Conservation (phyloP, 306 rosid species). For the Chamaecrista fasciculata region DNA sequence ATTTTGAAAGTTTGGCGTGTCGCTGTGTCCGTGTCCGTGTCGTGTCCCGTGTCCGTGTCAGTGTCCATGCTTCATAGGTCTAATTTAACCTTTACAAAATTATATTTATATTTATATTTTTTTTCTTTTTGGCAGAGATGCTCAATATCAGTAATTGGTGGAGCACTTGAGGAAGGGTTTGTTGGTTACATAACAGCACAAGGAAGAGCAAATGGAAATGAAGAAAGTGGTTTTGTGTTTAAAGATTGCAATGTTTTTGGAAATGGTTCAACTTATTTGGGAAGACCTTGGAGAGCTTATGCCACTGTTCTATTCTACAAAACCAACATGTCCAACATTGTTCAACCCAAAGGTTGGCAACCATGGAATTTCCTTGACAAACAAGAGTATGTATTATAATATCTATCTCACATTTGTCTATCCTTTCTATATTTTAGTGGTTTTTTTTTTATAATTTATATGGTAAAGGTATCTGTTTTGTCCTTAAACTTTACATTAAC, state of each 20-base stretch:
- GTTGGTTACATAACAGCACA: slow-evolving; percentile 74
- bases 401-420: background rate
- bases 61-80: too few species aligned
- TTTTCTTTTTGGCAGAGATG: slow-evolving; percentile 40
- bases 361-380: slow-evolving; percentile 41
- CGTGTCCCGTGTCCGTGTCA: too few species aligned
- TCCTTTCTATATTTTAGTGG: background rate
- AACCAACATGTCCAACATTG: slow-evolving; percentile 38
- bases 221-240: slow-evolving; percentile 70
- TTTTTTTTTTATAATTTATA: too few species aligned
- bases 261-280: slow-evolving; percentile 61
- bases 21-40: too few species aligned
- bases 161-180: slow-evolving; percentile 33
- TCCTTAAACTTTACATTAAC: too few species aligned
- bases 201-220: slow-evolving; percentile 46
- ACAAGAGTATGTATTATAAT: slow-evolving; percentile 41
- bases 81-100: too few species aligned
- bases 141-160: slow-evolving; percentile 46
- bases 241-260: slow-evolving; percentile 50
- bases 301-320: slow-evolving; percentile 70
- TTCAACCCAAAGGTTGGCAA: slow-evolving; percentile 62
- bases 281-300: slow-evolving; percentile 78
- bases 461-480: too few species aligned
- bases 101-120: too few species aligned
- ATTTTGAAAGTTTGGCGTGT: too few species aligned